Percentiles rank a stretch among this genome's conserved stretches.
phyloP scores from a whole-genome alignment of 768 basidiomycete species.

The Leccinum variicolor region DNA sequence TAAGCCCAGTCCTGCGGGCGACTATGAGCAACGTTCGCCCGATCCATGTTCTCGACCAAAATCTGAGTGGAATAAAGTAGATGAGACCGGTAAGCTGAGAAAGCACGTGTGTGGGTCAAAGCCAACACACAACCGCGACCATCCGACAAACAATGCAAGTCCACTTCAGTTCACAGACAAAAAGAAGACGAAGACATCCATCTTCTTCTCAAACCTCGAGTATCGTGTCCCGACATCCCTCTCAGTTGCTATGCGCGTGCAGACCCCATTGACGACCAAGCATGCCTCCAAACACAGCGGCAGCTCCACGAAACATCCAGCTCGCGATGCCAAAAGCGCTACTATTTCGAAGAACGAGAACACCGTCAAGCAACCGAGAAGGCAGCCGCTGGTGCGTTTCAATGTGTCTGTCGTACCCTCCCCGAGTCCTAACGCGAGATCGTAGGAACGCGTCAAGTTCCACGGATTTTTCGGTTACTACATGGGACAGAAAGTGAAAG shows the following conservation, averaged over 20 bases:
- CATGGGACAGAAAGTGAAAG: conserved; percentile 15
- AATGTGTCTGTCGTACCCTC: not conserved
- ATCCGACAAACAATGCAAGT: conserved; percentile 21
- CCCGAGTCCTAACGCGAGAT: conserved; percentile 1
- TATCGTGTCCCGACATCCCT: not conserved
- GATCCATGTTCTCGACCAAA: conserved; percentile 9
- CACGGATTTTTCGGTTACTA: conserved; percentile 8
- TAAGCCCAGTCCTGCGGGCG: conserved; percentile 71
- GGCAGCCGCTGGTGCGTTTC: conserved; percentile 4
- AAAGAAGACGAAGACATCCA: not conserved
- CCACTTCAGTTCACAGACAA: not conserved
- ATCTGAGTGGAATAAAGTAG: not conserved
- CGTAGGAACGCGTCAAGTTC: conserved; percentile 15
- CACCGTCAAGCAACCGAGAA: conserved; percentile 3
- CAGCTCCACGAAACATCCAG: conserved; percentile 9
- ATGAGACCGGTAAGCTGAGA: too few relatives aligned
- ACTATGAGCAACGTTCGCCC: conserved; percentile 22
- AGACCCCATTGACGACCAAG: conserved; percentile 6
- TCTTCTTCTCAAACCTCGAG: not conserved
- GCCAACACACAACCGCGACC: not conserved
- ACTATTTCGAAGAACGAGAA: conserved; percentile 4
- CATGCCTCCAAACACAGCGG: conserved; percentile 1
- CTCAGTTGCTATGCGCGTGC: conserved; percentile 15
- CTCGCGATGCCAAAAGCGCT: conserved; percentile 7
- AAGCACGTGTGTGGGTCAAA: not conserved